Evolutionary conservation across 371 early-diverging fungal species (phyloP).

Genomic region (Gilbertella persicaria): DNA sequence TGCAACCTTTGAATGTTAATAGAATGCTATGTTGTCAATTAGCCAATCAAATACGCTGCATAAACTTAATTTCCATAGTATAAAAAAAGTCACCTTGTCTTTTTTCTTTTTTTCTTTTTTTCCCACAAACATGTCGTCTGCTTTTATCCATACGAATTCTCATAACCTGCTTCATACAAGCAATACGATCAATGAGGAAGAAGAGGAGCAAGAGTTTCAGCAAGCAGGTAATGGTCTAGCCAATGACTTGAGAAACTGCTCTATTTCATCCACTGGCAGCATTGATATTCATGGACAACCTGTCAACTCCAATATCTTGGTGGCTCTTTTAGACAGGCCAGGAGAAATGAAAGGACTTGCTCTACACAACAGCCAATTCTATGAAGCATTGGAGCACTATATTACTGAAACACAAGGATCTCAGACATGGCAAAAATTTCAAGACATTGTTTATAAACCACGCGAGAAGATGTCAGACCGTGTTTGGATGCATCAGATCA

Average conservation of each 20-base stretch:
- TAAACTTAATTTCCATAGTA: neutral
- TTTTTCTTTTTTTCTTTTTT: slow-evolving; percentile 8
- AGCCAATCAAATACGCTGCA: neutral
- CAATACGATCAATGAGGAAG: slow-evolving; percentile 10
- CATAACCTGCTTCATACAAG: slow-evolving; percentile 4
- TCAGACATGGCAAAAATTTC: slow-evolving; percentile 40
- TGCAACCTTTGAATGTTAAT: no score
- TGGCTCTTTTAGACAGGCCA: slow-evolving; percentile 42
- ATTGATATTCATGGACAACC: slow-evolving; percentile 42
- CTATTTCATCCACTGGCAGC: slow-evolving; percentile 18
- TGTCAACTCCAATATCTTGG: slow-evolving; percentile 35
- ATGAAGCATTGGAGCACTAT: slow-evolving; percentile 33
- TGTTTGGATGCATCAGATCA: slow-evolving; percentile 39
- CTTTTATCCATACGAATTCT: slow-evolving; percentile 8
- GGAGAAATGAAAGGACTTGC: slow-evolving; percentile 38
- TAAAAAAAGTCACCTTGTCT: neutral
- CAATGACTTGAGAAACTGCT: slow-evolving; percentile 11
- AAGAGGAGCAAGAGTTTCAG: slow-evolving; percentile 1
- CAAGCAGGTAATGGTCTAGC: neutral
- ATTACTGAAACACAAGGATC: slow-evolving; percentile 43
- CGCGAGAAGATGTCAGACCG: slow-evolving; percentile 43
- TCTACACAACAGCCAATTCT: slow-evolving; percentile 34
- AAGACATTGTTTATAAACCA: slow-evolving; percentile 34
- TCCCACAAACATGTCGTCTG: slow-evolving; percentile 13
- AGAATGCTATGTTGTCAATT: no score